Percentiles rank a stretch among this genome's conserved stretches.
phyloP scores from a whole-genome alignment of 1,284 basidiomycete genomes.

The Papiliotrema laurentii region DNA sequence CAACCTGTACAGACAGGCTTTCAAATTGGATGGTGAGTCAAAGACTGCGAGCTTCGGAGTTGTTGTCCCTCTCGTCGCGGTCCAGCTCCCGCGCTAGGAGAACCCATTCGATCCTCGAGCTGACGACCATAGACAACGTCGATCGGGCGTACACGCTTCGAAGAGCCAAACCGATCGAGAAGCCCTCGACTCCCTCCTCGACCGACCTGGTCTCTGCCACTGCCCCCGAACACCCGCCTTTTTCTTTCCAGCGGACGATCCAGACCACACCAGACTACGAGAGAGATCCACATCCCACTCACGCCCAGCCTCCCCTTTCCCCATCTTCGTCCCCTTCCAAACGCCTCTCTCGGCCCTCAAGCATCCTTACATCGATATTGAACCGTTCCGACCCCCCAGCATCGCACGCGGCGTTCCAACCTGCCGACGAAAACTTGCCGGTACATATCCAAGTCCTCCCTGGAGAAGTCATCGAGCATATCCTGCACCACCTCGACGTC shows the following conservation, averaged over 20 bases:
- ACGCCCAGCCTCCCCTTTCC: background rate
- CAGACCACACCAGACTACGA: constrained; percentile 44
- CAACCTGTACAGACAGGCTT: constrained; percentile 68
- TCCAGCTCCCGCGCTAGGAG: too few species aligned
- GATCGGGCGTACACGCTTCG: constrained; percentile 29
- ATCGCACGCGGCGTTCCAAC: constrained; percentile 56
- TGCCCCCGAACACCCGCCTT: constrained; percentile 29
- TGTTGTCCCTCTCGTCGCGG: too few species aligned
- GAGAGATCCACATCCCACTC: too few species aligned
- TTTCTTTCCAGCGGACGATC: constrained; percentile 41
- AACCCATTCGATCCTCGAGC: too few species aligned
- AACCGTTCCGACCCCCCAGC: constrained; percentile 8
- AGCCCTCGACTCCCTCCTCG: constrained; percentile 18
- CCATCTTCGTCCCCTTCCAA: background rate
- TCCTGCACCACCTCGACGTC: constrained; percentile 58
- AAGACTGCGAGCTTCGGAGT: too few species aligned
- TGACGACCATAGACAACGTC: constrained; percentile 31
- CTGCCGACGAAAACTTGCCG: constrained; percentile 61
- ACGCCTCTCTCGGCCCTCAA: constrained; percentile 3
- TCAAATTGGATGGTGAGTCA: constrained; percentile 58
- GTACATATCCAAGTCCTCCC: constrained; percentile 61
- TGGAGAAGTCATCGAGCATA: constrained; percentile 65
- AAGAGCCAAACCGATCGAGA: constrained; percentile 8
- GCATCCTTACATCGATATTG: constrained; percentile 18
- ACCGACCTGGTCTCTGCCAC: constrained; percentile 34